Evolutionary conservation across 2,329 filamentous ascomycete species (phyloP).

Genomic region (Mollisiaceae sp.): DNA sequence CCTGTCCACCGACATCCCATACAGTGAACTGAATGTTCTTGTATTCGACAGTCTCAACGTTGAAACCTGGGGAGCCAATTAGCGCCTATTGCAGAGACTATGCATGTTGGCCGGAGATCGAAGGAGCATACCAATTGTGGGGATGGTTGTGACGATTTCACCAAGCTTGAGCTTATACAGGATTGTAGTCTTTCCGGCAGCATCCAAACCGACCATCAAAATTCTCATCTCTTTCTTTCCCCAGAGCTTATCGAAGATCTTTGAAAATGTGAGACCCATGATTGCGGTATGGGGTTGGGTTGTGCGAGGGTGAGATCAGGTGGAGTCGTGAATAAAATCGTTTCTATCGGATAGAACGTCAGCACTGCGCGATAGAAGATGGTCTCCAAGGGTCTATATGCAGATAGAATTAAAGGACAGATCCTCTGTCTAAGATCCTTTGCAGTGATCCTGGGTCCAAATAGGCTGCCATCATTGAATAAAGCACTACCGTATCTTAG

Average conservation of each 20-base stretch:
- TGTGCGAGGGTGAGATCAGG: slow-evolving; percentile 43
- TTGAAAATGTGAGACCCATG: slow-evolving; percentile 99
- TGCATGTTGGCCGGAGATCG: slow-evolving; percentile 8
- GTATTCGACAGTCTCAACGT: slow-evolving; percentile 99
- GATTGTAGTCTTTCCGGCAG: slow-evolving; percentile 99
- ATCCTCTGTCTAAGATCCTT: slow-evolving; percentile 27
- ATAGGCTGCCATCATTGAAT: slow-evolving; percentile 37
- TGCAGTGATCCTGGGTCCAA: slow-evolving; percentile 24
- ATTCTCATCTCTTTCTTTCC: slow-evolving; percentile 99
- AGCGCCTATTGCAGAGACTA: slow-evolving; percentile 34
- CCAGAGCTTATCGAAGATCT: slow-evolving; percentile 94
- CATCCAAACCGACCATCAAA: slow-evolving; percentile 99
- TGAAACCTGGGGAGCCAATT: slow-evolving; percentile 73
- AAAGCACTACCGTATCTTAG: slow-evolving; percentile 28
- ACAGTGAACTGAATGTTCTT: slow-evolving; percentile 99
- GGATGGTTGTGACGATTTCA: slow-evolving; percentile 98
- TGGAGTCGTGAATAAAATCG: slow-evolving; percentile 36
- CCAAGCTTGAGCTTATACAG: slow-evolving; percentile 99
- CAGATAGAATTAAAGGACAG: slow-evolving; percentile 35
- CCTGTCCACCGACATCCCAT: slow-evolving; percentile 99
- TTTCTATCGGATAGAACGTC: slow-evolving; percentile 28
- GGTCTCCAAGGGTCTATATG: slow-evolving; percentile 27
- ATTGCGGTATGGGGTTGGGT: slow-evolving; percentile 58
- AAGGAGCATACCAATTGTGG: slow-evolving; percentile 79
- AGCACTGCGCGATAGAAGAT: slow-evolving; percentile 28